Evolutionary conservation across 495 filamentous ascomycete genomes (phyloP).

Genomic region (Penicillium maclennaniae): DNA sequence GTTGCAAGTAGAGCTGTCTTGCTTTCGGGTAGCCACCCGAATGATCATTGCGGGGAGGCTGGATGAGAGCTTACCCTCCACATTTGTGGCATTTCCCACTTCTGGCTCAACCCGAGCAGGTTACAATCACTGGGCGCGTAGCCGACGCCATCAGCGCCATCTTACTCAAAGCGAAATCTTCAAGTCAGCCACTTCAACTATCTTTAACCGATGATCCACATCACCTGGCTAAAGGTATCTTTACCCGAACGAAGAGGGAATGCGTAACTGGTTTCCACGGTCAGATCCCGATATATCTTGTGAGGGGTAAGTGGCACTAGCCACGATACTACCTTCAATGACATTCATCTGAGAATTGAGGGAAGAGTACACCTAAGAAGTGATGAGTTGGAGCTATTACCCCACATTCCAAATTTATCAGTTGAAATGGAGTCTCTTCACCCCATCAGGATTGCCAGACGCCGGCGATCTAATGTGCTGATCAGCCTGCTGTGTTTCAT

Average conservation of each 20-base stretch:
- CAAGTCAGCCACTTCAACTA: neutral
- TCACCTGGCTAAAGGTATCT: neutral
- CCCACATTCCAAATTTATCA: neutral
- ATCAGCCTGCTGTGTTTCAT: too few relatives aligned
- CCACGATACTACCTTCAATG: neutral
- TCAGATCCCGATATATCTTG: neutral
- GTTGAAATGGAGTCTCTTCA: neutral
- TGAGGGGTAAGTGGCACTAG: neutral
- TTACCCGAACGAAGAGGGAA: neutral
- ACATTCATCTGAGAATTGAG: neutral
- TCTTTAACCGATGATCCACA: neutral
- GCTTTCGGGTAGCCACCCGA: neutral
- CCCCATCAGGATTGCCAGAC: neutral
- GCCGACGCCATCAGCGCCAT: conserved; percentile 8
- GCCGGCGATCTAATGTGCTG: too few relatives aligned
- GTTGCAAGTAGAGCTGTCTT: conserved; percentile 1
- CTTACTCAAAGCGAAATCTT: neutral
- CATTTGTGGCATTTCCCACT: neutral
- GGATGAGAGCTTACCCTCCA: conserved; percentile 3
- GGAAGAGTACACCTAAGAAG: neutral
- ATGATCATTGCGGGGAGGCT: conserved; percentile 2
- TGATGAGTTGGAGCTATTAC: neutral
- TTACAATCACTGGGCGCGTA: conserved; percentile 8
- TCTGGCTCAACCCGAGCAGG: neutral
- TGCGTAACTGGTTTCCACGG: too few relatives aligned